Evolutionary conservation across 306 rosid species (phyloP).

Genomic region (Erythrophleum fordii): DNA sequence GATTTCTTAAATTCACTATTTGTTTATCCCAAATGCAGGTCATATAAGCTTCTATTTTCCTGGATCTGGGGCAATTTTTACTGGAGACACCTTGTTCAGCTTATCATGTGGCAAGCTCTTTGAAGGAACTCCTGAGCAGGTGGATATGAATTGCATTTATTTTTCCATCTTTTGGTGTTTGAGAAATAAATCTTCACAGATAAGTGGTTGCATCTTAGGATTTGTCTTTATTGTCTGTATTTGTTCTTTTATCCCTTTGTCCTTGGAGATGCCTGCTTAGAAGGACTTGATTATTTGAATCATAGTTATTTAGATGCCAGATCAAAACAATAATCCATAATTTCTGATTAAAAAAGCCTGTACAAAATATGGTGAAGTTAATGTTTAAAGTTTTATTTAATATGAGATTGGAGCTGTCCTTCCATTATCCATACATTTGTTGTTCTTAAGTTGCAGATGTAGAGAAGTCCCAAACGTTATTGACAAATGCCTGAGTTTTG

Average conservation of each 20-base stretch:
- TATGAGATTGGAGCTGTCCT: neutral
- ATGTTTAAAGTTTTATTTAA: neutral
- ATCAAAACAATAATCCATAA: neutral
- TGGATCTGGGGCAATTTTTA: slow-evolving; percentile 81
- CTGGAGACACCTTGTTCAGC: slow-evolving; percentile 96
- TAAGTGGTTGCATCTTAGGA: slow-evolving; percentile 8
- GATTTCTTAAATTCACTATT: slow-evolving; percentile 10
- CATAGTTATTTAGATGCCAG: slow-evolving; percentile 7
- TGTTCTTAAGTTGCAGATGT: slow-evolving; percentile 16
- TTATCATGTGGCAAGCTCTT: slow-evolving; percentile 94
- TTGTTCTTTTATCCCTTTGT: slow-evolving; percentile 19
- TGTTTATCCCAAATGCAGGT: slow-evolving; percentile 56
- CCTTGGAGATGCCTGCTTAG: slow-evolving; percentile 18
- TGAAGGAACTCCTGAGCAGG: slow-evolving; percentile 96
- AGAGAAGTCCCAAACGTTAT: neutral
- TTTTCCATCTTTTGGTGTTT: slow-evolving; percentile 24
- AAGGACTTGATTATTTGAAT: slow-evolving; percentile 26
- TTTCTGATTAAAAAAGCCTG: neutral
- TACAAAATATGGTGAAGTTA: neutral
- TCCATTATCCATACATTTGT: neutral
- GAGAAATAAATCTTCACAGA: slow-evolving; percentile 24
- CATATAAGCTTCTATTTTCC: slow-evolving; percentile 95
- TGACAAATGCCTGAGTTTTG: slow-evolving; percentile 15
- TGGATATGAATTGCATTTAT: slow-evolving; percentile 44
- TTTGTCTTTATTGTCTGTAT: neutral